Percentiles rank a stretch among this genome's conserved stretches.
phyloP scores from a whole-genome alignment of 2,329 filamentous ascomycete genomes.

The Aureobasidium sp. region DNA sequence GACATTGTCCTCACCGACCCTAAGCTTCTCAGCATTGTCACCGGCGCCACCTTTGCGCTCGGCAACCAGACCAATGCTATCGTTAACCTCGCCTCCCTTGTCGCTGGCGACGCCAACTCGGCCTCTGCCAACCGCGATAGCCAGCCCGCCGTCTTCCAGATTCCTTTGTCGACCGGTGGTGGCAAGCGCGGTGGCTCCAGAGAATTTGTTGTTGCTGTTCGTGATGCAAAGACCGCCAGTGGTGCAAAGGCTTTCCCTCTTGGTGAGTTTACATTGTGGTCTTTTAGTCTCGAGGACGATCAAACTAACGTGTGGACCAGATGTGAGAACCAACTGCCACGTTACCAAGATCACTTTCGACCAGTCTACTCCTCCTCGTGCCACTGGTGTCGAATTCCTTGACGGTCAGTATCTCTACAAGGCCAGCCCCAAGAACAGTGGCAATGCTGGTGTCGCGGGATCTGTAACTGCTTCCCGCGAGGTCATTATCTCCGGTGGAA shows the following conservation, averaged over 20 bases:
- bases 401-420: constrained; percentile 43
- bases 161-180: constrained; percentile 59
- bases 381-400: constrained; percentile 49
- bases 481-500: constrained; percentile 56
- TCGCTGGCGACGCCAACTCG: constrained; percentile 45
- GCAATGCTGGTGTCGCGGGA: background rate
- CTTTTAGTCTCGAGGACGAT: background rate
- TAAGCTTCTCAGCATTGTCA: constrained; percentile 58
- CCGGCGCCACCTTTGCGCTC: constrained; percentile 46
- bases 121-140: constrained; percentile 50
- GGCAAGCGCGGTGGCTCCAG: constrained; percentile 59
- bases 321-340: constrained; percentile 65
- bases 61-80: constrained; percentile 16
- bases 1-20: constrained; percentile 55
- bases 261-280: constrained; percentile 31
- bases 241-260: constrained; percentile 60
- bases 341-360: constrained; percentile 74
- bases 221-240: constrained; percentile 53
- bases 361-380: constrained; percentile 55
- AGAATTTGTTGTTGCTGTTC: constrained; percentile 59
- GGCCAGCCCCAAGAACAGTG: constrained; percentile 33
- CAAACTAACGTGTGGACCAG: constrained; percentile 27
- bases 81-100: constrained; percentile 12
- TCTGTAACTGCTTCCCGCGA: constrained; percentile 47
- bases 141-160: constrained; percentile 58